Conservation (phyloP, 202 grass and related monocot genomes). For the Brachypodium distachyon region DNA sequence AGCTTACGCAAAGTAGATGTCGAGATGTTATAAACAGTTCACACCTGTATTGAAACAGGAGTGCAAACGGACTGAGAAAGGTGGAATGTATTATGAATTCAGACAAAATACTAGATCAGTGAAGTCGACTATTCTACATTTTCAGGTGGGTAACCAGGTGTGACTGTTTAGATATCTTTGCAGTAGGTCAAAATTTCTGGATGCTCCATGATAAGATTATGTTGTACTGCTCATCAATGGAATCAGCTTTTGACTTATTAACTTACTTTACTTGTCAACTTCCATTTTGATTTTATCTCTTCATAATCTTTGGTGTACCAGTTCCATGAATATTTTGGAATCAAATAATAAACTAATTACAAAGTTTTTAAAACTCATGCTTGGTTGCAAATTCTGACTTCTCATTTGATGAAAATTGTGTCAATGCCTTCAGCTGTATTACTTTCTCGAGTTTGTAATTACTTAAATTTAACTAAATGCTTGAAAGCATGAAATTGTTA, state of each 20-base stretch:
- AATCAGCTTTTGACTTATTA: neutral
- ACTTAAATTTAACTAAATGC: neutral
- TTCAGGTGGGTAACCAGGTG: slow-evolving; percentile 49
- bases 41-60: slow-evolving; percentile 47
- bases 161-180: neutral
- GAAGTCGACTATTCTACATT: slow-evolving; percentile 92
- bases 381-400: slow-evolving; percentile 4
- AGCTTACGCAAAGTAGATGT: neutral
- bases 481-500: neutral
- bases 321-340: slow-evolving; percentile 3
- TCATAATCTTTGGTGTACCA: neutral
- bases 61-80: slow-evolving; percentile 79
- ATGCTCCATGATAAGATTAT: neutral
- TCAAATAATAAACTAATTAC: neutral
- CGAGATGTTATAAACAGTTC: neutral
- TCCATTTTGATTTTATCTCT: neutral
- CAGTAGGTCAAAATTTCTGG: neutral
- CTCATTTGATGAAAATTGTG: neutral
- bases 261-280: neutral
- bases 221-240: neutral
- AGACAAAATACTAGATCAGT: slow-evolving; percentile 89
- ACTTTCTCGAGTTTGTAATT: neutral
- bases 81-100: slow-evolving; percentile 65
- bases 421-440: slow-evolving; percentile 1
- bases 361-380: neutral